Percentiles rank a stretch among this genome's conserved stretches.
These are phyloP conservation scores for Tubosaeta sp. DNA, from an alignment of 768 basidiomycete species.

Conservation along the genomic window DNA sequence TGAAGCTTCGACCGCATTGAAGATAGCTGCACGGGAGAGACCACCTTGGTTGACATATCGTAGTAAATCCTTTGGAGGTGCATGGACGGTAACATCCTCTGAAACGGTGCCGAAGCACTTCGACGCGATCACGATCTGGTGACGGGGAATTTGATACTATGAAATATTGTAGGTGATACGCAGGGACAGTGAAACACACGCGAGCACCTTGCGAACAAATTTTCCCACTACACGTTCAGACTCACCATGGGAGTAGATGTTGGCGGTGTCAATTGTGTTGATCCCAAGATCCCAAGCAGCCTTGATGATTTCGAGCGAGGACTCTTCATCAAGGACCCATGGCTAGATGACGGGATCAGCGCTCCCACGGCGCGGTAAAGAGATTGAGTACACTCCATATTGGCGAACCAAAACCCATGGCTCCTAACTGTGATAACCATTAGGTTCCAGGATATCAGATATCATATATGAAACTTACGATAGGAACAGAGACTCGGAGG, in stretches of 20 bases:
- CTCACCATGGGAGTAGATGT: constrained; percentile 33
- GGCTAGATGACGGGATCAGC: constrained; percentile 4
- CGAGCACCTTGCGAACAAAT: constrained; percentile 29
- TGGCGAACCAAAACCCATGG: constrained; percentile 24
- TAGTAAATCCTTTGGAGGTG: neutral
- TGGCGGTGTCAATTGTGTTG: constrained; percentile 39
- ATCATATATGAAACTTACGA: constrained; percentile 15
- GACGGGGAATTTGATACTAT: constrained; percentile 32
- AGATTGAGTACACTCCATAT: constrained; percentile 23
- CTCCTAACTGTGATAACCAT: constrained; percentile 20
- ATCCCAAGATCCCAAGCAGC: constrained; percentile 39
- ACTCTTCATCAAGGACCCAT: constrained; percentile 27
- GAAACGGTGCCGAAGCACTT: constrained; percentile 23
- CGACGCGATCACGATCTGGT: constrained; percentile 29
- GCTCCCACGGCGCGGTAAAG: neutral
- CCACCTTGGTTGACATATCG: constrained; percentile 32
- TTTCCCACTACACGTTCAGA: constrained; percentile 36
- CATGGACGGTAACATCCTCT: constrained; percentile 1
- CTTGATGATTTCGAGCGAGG: constrained; percentile 34
- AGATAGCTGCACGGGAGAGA: constrained; percentile 35
- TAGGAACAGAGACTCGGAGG: constrained; percentile 33
- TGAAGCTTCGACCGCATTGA: constrained; percentile 36
- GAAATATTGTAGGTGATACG: neutral
- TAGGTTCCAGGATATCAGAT: neutral
- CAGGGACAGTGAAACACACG: neutral